Conservation (phyloP, 2,329 filamentous ascomycete species). For the Metarhizium robertsii region DNA sequence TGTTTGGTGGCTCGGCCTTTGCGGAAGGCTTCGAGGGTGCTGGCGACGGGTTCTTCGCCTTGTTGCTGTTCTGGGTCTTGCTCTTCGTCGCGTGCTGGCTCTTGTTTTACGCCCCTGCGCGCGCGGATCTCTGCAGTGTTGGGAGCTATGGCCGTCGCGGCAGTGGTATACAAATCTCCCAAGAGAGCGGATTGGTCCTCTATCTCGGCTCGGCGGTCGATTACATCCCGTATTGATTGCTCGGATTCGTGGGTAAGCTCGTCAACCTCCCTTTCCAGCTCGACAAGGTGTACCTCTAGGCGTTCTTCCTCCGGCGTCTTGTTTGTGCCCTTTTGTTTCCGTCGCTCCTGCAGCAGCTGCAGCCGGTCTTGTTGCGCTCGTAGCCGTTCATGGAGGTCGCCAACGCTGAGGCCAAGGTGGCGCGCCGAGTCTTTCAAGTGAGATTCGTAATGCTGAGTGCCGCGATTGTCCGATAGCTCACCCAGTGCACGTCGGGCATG, state of each 20-base stretch:
- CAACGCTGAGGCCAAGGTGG: conserved; percentile 34
- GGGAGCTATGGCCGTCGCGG: conserved; percentile 1
- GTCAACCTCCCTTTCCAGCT: conserved; percentile 30
- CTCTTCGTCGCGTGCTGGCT: conserved; percentile 8
- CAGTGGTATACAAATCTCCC: conserved; percentile 21
- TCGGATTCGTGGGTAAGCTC: conserved; percentile 36
- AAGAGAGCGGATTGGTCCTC: conserved; percentile 38
- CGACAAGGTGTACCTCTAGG: conserved; percentile 28
- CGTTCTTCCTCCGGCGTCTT: conserved; percentile 26
- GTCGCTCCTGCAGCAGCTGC: conserved; percentile 21
- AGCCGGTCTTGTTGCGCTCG: conserved; percentile 26
- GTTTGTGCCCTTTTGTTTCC: conserved; percentile 25
- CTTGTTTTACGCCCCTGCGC: conserved; percentile 6
- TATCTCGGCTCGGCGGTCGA: conserved; percentile 40
- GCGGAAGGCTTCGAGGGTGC: conserved; percentile 23
- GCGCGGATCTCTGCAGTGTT: conserved; percentile 8
- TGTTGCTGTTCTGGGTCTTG: conserved; percentile 15
- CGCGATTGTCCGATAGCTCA: conserved; percentile 32
- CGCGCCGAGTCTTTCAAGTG: conserved; percentile 36
- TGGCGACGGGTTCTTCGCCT: conserved; percentile 15
- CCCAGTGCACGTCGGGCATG: conserved; percentile 28
- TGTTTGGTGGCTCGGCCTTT: conserved; percentile 26
- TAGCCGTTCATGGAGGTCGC: conserved; percentile 39
- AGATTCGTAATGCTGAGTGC: conserved; percentile 31
- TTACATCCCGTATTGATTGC: conserved; percentile 33